Base-by-base conservation (phyloP, 805 yeast genomes). In the Starmerella apicola region DNA sequence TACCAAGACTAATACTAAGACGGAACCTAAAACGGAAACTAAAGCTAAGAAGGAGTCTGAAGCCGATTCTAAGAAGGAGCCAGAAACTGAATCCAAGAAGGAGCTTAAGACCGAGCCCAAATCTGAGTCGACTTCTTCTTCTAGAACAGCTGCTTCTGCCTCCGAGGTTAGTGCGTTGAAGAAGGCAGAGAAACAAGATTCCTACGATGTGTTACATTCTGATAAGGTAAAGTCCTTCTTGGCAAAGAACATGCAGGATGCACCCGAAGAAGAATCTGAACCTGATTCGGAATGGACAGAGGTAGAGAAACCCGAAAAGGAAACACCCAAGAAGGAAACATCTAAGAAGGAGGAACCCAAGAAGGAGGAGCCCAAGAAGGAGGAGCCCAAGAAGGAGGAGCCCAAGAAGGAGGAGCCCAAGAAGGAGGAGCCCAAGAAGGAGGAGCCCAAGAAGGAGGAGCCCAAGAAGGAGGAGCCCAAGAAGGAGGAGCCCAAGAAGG, bases 131-230 rank as follows among this genome's bases (percentile, higher is more conserved):
- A 53, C 53, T 51, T 42, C 38, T 33, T 56, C 42, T 31, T 43
- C 37, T 32, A 22, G 46, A 23, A 44, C 34, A n/a, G 12, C 43
- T n/a, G 35, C 18, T 8, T 16, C 32, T 20, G n/a, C 17, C 1
- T 41, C 37, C 3, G 43, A 45, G 15, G 33, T 49, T 5, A 50
- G 57, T 9, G 53, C 64, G 21, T 37, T 59, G n/a, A 55, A 53
- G 24, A 58, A 59, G 29, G 60, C 59, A 3, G 62, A 63, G 48
- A 60, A 70, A 58, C 56, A 63, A 23, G 64, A 62, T 26, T 62
- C 72, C 22, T 75, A 72, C 43, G 71, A 67, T 10, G 60, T 72
- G 27, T 56, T 72, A 34, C 63, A 71, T 28, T 63, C 67, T 35
- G 62, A 67, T 25, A 68, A 64, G 31, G 78, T 75, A 16, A 59